Base-by-base conservation (phyloP, 148 eudicot genomes). In the Mesembryanthemum crystallinum region DNA sequence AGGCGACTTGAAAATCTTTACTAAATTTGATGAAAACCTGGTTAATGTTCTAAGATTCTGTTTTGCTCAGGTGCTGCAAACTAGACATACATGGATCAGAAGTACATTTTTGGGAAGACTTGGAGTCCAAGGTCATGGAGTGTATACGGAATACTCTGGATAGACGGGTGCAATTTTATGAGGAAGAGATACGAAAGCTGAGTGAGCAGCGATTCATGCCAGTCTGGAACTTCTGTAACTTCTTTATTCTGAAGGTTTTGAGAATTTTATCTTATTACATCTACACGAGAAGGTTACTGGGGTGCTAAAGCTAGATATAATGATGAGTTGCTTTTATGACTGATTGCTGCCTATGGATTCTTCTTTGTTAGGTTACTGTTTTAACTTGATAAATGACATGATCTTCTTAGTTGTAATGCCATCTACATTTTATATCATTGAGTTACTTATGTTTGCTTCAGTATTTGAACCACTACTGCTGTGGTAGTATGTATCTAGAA, bases 171-270 rank as follows among this genome's bases (percentile, higher is more conserved):
- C 92, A 89, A 70, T 95, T 95, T 80, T 95, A 95, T 65, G 98
- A 95, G 82, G 98, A 95, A 52, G 98, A 95, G 85, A 87, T 92
- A 61, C 91, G 96, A 73, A 95, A 90, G 94, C 95, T 95, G 82
- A 95, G 96, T 74, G 98, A 95, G 78, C 97, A 92, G 72, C 89
- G 96, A 42, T 85, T 90, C 77, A 88, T 90, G 98, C 98, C 98
- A 66, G 80, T 90, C 72, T 95, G 97, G 97, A 95, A 88, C 82
- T 95, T 95, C 79, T 95, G 98, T 80, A 92, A 89, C 78, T 95
- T 92, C 85, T 95, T 95, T 79, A 88, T 95, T 71, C 76, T 95
- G 64, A 95, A 95, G 98, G 98, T 94, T 80, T 37, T 68, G 79
- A 60, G 45, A 32, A 29, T 66, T 77, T 25, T 54, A 73, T 65